Conservation (phyloP, 345 rosid species). For the Sonneratia caseolaris region DNA sequence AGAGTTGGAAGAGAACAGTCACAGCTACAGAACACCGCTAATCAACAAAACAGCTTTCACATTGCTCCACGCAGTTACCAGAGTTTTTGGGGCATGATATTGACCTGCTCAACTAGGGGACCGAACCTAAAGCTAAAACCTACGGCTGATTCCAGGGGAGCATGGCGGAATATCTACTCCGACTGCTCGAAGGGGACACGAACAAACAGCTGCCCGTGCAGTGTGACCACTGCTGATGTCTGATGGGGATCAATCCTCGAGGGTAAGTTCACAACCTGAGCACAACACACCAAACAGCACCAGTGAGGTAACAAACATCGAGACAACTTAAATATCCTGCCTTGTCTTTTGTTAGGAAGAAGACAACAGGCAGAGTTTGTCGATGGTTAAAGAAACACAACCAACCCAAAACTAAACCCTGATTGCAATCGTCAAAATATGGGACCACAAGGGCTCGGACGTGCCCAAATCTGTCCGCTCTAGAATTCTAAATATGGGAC, state of each 20-base stretch:
- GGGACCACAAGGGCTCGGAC: neutral
- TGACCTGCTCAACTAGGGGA: neutral
- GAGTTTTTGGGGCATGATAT: neutral
- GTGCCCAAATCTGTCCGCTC: neutral
- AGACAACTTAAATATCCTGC: neutral
- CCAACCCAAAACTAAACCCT: neutral
- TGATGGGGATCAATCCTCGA: slow-evolving; percentile 57
- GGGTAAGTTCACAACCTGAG: slow-evolving; percentile 55
- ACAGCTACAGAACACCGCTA: neutral
- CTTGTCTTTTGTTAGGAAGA: neutral
- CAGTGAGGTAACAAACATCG: neutral
- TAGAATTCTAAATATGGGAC: neutral
- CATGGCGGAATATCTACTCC: neutral
- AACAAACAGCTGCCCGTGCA: slow-evolving; percentile 62
- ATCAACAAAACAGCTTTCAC: neutral
- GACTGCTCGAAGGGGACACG: slow-evolving; percentile 53
- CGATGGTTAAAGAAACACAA: neutral
- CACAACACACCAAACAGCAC: neutral
- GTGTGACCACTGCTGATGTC: slow-evolving; percentile 63
- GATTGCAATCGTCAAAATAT: neutral
- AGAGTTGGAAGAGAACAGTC: neutral
- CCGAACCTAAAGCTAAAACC: neutral
- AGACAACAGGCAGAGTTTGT: neutral
- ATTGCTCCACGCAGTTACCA: neutral
- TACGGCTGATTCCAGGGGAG: neutral